phyloP scores from a whole-genome alignment of 129 eudicot genomes.

The Arctium minus region DNA sequence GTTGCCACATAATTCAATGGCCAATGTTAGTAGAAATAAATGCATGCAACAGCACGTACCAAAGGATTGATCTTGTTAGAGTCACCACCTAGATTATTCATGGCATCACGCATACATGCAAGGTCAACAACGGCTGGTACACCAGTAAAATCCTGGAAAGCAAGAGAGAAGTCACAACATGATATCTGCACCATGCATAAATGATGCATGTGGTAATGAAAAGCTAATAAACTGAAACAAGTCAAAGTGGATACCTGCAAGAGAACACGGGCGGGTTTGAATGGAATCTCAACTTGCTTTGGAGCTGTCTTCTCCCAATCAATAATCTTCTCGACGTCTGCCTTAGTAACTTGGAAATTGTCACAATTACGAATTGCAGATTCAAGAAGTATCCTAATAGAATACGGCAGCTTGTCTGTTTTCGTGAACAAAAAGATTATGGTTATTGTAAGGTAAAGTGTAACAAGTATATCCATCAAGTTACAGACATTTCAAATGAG shows the following conservation, averaged over 20 bases:
- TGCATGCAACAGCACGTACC: slow-evolving; percentile 42
- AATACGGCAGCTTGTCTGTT: slow-evolving; percentile 89
- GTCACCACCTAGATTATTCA: slow-evolving; percentile 89
- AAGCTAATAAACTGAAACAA: slow-evolving; percentile 9
- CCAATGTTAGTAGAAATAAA: not conserved
- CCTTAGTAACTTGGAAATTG: slow-evolving; percentile 84
- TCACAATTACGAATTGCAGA: slow-evolving; percentile 94
- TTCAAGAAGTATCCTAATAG: slow-evolving; percentile 83
- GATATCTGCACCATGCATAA: not conserved
- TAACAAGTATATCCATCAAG: not conserved
- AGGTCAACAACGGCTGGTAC: slow-evolving; percentile 98
- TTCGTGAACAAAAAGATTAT: not conserved
- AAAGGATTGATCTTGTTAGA: slow-evolving; percentile 92
- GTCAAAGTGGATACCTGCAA: slow-evolving; percentile 54
- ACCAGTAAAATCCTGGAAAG: slow-evolving; percentile 86
- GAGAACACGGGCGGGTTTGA: slow-evolving; percentile 96
- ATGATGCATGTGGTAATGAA: not conserved
- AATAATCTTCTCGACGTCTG: slow-evolving; percentile 85
- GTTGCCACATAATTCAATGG: not conserved
- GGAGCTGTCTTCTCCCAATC: slow-evolving; percentile 93
- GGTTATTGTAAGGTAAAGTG: not conserved
- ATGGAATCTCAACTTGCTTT: slow-evolving; percentile 88
- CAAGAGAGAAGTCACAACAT: not conserved
- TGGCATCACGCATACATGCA: slow-evolving; percentile 98
- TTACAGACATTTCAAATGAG: not conserved